A percentile compares a stretch with the other conserved stretches of the same genome.
Conservation (phyloP, 179 eudicot genomes). For the Spinacia oleracea region DNA sequence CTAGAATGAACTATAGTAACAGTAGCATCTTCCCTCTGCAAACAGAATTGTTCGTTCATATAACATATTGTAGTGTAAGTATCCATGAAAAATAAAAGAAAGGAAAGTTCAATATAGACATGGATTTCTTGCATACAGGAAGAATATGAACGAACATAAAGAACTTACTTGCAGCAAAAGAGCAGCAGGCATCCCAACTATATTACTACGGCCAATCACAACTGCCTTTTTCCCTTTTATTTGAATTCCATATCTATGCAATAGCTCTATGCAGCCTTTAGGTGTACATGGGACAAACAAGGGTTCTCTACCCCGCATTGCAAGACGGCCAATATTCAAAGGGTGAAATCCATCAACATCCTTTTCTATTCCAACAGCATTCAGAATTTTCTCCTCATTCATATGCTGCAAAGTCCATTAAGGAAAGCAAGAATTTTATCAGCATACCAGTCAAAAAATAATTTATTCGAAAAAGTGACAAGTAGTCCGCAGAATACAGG, state of each 20-base stretch:
- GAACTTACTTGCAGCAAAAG: constrained; percentile 68
- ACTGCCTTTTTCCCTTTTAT: constrained; percentile 85
- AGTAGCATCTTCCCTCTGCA: constrained; percentile 90
- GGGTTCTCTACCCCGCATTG: constrained; percentile 91
- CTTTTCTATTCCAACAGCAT: constrained; percentile 84
- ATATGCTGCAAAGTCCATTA: constrained; percentile 60
- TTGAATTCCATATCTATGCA: constrained; percentile 68
- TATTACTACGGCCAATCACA: constrained; percentile 91
- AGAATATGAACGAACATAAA: neutral
- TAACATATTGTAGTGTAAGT: neutral
- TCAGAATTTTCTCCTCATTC: constrained; percentile 73
- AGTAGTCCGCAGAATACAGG: neutral
- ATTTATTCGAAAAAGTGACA: neutral
- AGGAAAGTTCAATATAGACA: neutral
- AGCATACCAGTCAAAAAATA: neutral
- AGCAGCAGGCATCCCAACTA: constrained; percentile 95
- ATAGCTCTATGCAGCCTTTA: constrained; percentile 91
- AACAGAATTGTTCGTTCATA: constrained; percentile 14
- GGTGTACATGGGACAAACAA: constrained; percentile 96
- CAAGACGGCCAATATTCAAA: constrained; percentile 79
- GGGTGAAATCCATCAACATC: constrained; percentile 97
- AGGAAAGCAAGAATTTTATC: constrained; percentile 10
- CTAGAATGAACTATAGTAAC: constrained; percentile 86
- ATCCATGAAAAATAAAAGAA: neutral
- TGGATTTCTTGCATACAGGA: neutral